Evolutionary conservation across 2,329 filamentous ascomycete genomes (phyloP), one percentile per base, ranked within the genome.

Genomic region (Penicillium sp.): DNA sequence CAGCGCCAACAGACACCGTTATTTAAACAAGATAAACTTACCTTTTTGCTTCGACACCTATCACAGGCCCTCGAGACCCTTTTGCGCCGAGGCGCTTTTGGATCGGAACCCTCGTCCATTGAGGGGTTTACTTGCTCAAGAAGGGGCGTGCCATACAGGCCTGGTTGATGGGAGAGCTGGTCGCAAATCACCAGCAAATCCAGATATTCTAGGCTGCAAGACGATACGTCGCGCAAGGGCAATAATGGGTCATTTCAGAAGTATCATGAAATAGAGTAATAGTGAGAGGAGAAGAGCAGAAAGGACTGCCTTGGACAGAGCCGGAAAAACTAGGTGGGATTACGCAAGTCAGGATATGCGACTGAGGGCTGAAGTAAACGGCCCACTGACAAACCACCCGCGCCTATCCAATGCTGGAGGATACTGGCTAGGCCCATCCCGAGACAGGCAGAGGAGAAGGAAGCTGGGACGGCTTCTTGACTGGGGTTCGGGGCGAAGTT

Each of bases 31-130:
- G 31, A n/a, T 15, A 46, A 38, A 69, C 67, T 60, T 51, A 75
- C 74, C 67, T 80, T 80, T 65, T 80, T 80, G 60, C 75, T 78
- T 62, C 79, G 76, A 72, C 79, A 82, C 49, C 79, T 75, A 63
- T 80, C 76, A 65, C 79, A 82, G 61, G 79, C 79, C 62, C 78
- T 74, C 21, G 79, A 81, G 48, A 81, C 79, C 70, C 79, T 78
- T 71, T 80, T 79, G 51, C 79, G 77, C 58, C 75, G 75, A 71
- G 74, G 70, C 66, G 68, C 71, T 70, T 74, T 77, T 9, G 67
- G 62, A 66, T 77, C 74, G 26, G 73, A 70, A 66, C 74, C 76
- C 70, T 79, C 76, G 61, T 77, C 73, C 72, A 79, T 79, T 62
- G 68, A 72, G 64, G 71, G 66, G 70, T 54, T 69, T 62, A 69